Evolutionary conservation across 2,329 filamentous ascomycete species (phyloP), one percentile per base, ranked within the genome.

Genomic region (Xylariaceae sp.): DNA sequence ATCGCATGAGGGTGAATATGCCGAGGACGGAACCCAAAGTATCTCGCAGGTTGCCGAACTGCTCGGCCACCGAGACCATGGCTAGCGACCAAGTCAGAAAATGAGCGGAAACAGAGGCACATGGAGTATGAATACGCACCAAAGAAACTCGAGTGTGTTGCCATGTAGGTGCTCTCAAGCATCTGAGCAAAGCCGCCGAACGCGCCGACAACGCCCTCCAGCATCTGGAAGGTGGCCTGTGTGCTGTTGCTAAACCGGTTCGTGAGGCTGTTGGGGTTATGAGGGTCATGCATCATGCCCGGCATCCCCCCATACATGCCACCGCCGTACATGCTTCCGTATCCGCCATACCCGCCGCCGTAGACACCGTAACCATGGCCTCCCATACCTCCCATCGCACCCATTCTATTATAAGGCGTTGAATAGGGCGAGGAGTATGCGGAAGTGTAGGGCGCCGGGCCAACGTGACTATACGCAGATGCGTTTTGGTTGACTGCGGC

Each of bases 81-180:
- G 92, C 92, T 92, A 48, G 28, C 31, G 14, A 40, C 4, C 21
- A 37, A 31, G 36, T 48, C 43, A 48, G 47, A 15, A 28, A 38
- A 34, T 18, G 9, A 11, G 15, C 12, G 2, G 31, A 3, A 13
- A 15, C 24, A 36, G 9, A 18, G 16, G 32, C 24, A 35, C 13
- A 18, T 3, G 21, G 36, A 11, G 66, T 83, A 56, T 76, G n/a
- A n/a, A n/a, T n/a, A n/a, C n/a, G n/a, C n/a, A 95, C 88, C 89
- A 57, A 97, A 98, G 65, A 98, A 98, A 38, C 88, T 95, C 5
- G 89, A 96, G 65, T 98, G 92, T 0, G 92, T 98, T 19, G 94
- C 92, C 94, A 98, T 98, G 57, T 96, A 98, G 9, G 92, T 97
- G 70, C 92, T 97, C 67, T 98, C 92, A 18, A 98, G 74, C 92